Conservation (phyloP, 441 rosid genomes). For the Mallotus repandus region DNA sequence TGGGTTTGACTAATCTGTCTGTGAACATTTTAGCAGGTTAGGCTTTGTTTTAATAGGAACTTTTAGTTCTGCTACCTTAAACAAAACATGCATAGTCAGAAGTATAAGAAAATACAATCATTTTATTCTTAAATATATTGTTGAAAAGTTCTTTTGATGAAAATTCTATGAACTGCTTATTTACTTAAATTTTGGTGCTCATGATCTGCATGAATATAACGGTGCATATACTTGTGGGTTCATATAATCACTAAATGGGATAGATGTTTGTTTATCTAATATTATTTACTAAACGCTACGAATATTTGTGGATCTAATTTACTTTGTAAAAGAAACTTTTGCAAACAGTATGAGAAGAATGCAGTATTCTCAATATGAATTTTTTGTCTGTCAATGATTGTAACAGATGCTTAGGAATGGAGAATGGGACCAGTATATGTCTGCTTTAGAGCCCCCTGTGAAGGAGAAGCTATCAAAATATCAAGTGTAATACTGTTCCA, state of each 20-base stretch:
- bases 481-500: constrained; percentile 47
- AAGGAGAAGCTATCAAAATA: constrained; percentile 86
- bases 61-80: neutral
- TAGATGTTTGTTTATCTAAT: neutral
- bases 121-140: no score
- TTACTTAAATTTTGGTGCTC: no score
- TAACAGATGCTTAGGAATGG: constrained; percentile 84
- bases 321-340: neutral
- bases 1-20: neutral
- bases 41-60: constrained; percentile 5
- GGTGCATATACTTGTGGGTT: neutral
- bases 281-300: no score
- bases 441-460: constrained; percentile 83
- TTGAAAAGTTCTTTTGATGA: no score
- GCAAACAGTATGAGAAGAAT: neutral
- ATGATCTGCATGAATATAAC: neutral
- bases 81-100: neutral
- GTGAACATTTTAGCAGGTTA: neutral
- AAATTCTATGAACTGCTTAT: no score
- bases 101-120: neutral
- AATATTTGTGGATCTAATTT: neutral
- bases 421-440: constrained; percentile 84
- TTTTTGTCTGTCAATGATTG: neutral
- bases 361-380: neutral
- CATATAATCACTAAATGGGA: neutral